Conservation (phyloP, 352 stramenopile species). For the Globisporangium spiculum region DNA sequence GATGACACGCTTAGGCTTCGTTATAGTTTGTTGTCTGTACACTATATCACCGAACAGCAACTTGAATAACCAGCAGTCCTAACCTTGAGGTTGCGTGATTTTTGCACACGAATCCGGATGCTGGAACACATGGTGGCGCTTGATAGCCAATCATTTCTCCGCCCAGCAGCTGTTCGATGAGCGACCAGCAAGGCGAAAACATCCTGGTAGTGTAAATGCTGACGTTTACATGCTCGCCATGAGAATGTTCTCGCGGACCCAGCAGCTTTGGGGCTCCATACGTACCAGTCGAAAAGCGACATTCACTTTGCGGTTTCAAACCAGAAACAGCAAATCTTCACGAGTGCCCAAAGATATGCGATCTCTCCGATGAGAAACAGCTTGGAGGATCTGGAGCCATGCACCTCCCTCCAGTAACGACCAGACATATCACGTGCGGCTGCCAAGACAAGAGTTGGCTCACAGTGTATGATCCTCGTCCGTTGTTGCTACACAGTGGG, state of each 20-base stretch:
- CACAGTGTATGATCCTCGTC: no score
- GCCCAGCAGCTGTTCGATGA: not conserved
- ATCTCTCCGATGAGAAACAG: not conserved
- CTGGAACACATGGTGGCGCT: not conserved
- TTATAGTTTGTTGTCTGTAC: not conserved
- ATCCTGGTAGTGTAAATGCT: not conserved
- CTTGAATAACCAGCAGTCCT: not conserved
- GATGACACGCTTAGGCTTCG: not conserved
- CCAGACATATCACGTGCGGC: not conserved
- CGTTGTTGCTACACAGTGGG: no score
- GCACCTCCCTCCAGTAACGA: not conserved
- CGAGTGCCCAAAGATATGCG: not conserved
- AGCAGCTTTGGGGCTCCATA: not conserved
- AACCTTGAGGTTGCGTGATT: not conserved
- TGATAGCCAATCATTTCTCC: constrained; percentile 3
- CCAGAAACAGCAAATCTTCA: not conserved
- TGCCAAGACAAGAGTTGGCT: no score
- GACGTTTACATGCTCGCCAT: not conserved
- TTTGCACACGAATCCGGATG: constrained; percentile 4
- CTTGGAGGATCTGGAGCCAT: not conserved
- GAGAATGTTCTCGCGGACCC: not conserved
- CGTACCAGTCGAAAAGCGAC: not conserved
- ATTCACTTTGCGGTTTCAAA: not conserved
- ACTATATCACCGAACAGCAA: not conserved
- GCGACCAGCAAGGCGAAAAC: not conserved